Percentiles rank a stretch among this genome's conserved stretches.
phyloP scores from a whole-genome alignment of 2,329 filamentous ascomycete species.

The Neofusicoccum sp. region DNA sequence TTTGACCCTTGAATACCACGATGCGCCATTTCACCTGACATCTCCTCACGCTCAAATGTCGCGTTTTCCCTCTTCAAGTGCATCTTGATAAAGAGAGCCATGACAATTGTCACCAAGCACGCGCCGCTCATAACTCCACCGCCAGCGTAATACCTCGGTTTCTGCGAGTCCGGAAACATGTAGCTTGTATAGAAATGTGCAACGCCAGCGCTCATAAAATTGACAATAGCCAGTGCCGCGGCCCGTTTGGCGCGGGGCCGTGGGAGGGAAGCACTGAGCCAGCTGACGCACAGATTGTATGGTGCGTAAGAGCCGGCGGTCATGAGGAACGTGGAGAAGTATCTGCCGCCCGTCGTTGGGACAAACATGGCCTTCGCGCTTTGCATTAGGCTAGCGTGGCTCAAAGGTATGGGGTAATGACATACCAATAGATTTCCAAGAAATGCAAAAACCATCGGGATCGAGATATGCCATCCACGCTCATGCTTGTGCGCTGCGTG shows the following conservation, averaged over 20 bases:
- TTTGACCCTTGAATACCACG: slow-evolving; percentile 21
- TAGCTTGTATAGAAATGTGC: slow-evolving; percentile 17
- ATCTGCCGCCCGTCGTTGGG: slow-evolving; percentile 27
- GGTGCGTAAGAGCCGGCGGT: slow-evolving; percentile 9
- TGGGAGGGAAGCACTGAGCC: neutral
- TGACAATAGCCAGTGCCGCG: slow-evolving; percentile 22
- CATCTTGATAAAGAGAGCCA: slow-evolving; percentile 24
- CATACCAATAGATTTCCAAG: slow-evolving; percentile 14
- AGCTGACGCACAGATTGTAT: slow-evolving; percentile 11
- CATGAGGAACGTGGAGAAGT: slow-evolving; percentile 36
- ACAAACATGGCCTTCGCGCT: too few species aligned
- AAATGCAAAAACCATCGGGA: slow-evolving; percentile 4
- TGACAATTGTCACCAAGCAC: neutral
- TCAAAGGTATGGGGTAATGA: slow-evolving; percentile 13
- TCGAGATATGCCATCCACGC: neutral
- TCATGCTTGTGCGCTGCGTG: slow-evolving; percentile 16
- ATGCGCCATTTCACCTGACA: slow-evolving; percentile 22
- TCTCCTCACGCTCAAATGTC: slow-evolving; percentile 25
- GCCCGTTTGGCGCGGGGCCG: slow-evolving; percentile 21
- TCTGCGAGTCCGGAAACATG: slow-evolving; percentile 19
- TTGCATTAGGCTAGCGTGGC: slow-evolving; percentile 2
- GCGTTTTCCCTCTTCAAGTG: slow-evolving; percentile 6
- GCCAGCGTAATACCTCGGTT: slow-evolving; percentile 24
- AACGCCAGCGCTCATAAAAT: slow-evolving; percentile 17
- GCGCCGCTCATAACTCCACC: slow-evolving; percentile 16